These are phyloP conservation scores for Periconia sp. DNA, from an alignment of 2,329 filamentous ascomycete genomes.

Conservation along the genomic window DNA sequence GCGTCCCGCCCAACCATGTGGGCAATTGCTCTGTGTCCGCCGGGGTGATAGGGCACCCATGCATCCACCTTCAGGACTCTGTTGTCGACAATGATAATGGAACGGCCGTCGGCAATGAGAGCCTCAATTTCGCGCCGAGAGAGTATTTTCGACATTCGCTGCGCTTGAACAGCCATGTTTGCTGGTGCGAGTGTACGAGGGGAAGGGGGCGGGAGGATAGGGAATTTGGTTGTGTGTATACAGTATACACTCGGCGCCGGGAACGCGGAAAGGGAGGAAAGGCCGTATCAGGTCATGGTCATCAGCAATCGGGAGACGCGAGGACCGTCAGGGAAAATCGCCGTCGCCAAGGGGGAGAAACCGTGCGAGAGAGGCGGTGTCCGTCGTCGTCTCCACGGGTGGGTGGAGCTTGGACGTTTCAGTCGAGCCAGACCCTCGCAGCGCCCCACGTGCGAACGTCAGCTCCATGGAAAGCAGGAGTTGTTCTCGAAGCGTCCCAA, in stretches of 20 bases:
- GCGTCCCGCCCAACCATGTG: slow-evolving; percentile 96
- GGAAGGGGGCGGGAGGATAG: slow-evolving; percentile 2
- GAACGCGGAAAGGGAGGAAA: slow-evolving; percentile 6
- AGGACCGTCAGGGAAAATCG: not conserved
- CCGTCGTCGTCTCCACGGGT: not conserved
- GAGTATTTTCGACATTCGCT: slow-evolving; percentile 57
- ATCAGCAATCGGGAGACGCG: not conserved
- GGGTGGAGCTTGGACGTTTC: slow-evolving; percentile 15
- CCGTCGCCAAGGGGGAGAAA: not conserved
- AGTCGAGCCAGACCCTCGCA: not conserved
- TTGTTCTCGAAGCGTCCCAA: no score
- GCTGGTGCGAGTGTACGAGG: slow-evolving; percentile 10
- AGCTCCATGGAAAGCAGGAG: not conserved
- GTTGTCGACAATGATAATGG: slow-evolving; percentile 80
- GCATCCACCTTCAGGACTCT: slow-evolving; percentile 86
- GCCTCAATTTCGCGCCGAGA: slow-evolving; percentile 74
- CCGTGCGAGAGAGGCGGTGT: slow-evolving; percentile 1
- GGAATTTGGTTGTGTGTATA: slow-evolving; percentile 8
- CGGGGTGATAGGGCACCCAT: slow-evolving; percentile 90
- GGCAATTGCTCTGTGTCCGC: slow-evolving; percentile 85
- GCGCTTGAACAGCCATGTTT: slow-evolving; percentile 33
- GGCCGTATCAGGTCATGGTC: slow-evolving; percentile 4
- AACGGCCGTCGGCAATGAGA: slow-evolving; percentile 80
- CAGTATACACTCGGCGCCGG: no score
- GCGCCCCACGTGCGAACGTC: slow-evolving; percentile 9